Evolutionary conservation across 2,329 filamentous ascomycete genomes (phyloP).

Genomic region (Colletotrichum sp.): DNA sequence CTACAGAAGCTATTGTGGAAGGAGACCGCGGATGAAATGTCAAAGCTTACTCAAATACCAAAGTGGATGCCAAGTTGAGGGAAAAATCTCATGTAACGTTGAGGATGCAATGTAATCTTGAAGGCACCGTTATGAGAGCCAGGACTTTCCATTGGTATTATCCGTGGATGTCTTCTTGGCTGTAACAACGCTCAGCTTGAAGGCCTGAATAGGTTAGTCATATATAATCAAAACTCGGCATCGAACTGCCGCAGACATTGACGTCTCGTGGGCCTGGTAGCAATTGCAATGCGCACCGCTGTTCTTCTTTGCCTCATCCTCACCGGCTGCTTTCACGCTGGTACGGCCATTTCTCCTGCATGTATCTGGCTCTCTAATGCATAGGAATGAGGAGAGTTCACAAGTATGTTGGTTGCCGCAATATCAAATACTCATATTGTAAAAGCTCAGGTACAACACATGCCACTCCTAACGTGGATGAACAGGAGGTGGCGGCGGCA

Average conservation of each 20-base stretch:
- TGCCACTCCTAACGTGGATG: neutral
- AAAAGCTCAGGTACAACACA: neutral
- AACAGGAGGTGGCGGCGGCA: constrained; percentile 8
- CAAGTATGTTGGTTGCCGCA: neutral
- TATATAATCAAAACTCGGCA: neutral
- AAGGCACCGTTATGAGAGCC: neutral
- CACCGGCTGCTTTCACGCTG: neutral
- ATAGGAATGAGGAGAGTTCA: neutral
- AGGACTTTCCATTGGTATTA: neutral
- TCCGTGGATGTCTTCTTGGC: neutral
- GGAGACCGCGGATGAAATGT: neutral
- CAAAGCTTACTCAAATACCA: neutral
- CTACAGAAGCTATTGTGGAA: neutral
- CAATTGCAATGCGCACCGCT: neutral
- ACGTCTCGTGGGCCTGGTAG: neutral
- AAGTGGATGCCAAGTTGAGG: neutral
- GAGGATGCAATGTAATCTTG: neutral
- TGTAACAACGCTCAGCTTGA: neutral
- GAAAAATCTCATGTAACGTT: neutral
- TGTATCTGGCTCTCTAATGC: neutral
- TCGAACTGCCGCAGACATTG: neutral
- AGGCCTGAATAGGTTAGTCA: neutral
- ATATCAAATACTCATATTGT: neutral
- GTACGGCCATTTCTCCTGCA: neutral
- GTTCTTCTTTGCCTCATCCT: neutral